Conservation (phyloP, 1,139 yeast species). For the Debaryomyces subglobosus region DNA sequence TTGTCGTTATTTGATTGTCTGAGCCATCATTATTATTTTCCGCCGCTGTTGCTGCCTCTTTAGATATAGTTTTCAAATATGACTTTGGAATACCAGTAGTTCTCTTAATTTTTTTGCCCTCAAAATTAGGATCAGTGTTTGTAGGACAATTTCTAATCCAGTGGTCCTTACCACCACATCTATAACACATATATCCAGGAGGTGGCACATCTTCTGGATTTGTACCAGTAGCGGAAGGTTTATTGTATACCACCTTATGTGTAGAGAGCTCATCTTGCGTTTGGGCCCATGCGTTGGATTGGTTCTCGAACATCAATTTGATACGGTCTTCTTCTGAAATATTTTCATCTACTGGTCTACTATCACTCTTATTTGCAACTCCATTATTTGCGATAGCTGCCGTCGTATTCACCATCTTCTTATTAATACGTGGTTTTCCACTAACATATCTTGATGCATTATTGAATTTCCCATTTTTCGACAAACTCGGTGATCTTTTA, state of each 20-base stretch:
- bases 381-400: conserved; percentile 23
- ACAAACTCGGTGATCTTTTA: conserved; percentile 70
- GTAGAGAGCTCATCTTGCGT: conserved; percentile 89
- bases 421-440: conserved; percentile 70
- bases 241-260: conserved; percentile 64
- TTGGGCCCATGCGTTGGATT: conserved; percentile 91
- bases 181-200: conserved; percentile 91
- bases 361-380: conserved; percentile 18
- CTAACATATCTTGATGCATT: conserved; percentile 82
- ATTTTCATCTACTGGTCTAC: conserved; percentile 35
- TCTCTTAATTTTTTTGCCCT: conserved; percentile 84
- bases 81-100: conserved; percentile 98
- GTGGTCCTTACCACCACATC: conserved; percentile 97
- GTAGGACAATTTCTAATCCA: conserved; percentile 98
- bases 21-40: conserved; percentile 53
- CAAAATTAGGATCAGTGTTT: conserved; percentile 89
- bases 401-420: conserved; percentile 34
- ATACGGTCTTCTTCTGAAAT: conserved; percentile 85
- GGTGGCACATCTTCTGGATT: conserved; percentile 80
- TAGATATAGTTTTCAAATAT: conserved; percentile 75
- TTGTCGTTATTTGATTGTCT: conserved; percentile 47
- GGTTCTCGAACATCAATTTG: conserved; percentile 88
- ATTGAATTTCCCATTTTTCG: conserved; percentile 61
- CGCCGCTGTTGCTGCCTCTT: conserved; percentile 53
- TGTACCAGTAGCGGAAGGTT: conserved; percentile 39